Conservation (phyloP, 2,329 filamentous ascomycete genomes). For the Colletotrichum sansevieriae region DNA sequence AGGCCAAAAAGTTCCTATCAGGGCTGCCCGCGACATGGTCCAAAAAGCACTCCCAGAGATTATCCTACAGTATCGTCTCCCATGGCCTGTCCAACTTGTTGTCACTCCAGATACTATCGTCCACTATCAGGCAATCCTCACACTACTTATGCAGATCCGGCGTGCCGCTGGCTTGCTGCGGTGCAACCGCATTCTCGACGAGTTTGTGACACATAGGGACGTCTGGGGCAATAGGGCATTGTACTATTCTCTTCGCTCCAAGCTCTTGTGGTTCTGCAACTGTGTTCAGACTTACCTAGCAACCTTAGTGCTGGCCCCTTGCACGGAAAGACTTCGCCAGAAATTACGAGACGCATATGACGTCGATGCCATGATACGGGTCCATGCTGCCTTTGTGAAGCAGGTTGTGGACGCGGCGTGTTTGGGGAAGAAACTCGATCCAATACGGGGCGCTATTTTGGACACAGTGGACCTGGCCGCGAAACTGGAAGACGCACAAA, state of each 20-base stretch:
- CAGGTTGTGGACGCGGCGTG: slow-evolving; percentile 77
- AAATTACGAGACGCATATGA: slow-evolving; percentile 74
- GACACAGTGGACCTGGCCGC: slow-evolving; percentile 82
- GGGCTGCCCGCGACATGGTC: slow-evolving; percentile 51
- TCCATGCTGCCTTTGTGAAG: slow-evolving; percentile 74
- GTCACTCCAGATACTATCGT: slow-evolving; percentile 73
- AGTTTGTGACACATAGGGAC: slow-evolving; percentile 53
- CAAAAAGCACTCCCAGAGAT: slow-evolving; percentile 70
- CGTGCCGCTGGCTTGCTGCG: slow-evolving; percentile 78
- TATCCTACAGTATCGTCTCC: slow-evolving; percentile 76
- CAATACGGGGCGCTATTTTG: slow-evolving; percentile 80
- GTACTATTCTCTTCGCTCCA: slow-evolving; percentile 74
- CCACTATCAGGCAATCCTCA: slow-evolving; percentile 80
- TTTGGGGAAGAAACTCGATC: slow-evolving; percentile 74
- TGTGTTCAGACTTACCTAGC: slow-evolving; percentile 82
- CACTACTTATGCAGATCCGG: slow-evolving; percentile 81
- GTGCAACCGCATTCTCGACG: slow-evolving; percentile 60
- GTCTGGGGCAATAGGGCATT: slow-evolving; percentile 58
- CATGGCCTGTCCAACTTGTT: slow-evolving; percentile 78
- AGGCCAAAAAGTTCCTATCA: slow-evolving; percentile 56
- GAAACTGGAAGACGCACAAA: slow-evolving; percentile 73
- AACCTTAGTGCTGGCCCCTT: slow-evolving; percentile 76
- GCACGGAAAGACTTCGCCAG: slow-evolving; percentile 67
- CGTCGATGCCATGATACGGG: slow-evolving; percentile 83
- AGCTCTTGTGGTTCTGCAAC: slow-evolving; percentile 83